A percentile compares a stretch with the other conserved stretches of the same genome.
Conservation (phyloP, 768 basidiomycete species). For the Phlebiopsis gigantea region DNA sequence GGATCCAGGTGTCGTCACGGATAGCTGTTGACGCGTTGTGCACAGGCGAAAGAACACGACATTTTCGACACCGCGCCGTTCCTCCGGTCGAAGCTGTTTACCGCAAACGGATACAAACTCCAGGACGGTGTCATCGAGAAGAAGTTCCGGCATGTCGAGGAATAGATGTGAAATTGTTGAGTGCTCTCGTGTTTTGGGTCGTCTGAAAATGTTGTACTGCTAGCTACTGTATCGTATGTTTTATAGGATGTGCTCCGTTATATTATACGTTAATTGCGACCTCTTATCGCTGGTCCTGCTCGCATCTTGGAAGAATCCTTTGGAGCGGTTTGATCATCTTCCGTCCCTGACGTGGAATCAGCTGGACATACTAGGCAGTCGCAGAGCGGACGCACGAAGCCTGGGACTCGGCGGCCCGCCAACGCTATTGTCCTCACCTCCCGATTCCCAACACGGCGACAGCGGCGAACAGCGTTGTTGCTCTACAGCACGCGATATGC, state of each 20-base stretch:
- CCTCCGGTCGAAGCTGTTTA: slow-evolving; percentile 78
- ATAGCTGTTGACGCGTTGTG: slow-evolving; percentile 1
- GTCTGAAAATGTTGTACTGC: background rate
- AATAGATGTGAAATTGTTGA: background rate
- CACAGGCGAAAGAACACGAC: slow-evolving; percentile 94
- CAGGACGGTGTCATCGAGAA: slow-evolving; percentile 58
- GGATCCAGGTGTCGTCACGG: background rate
- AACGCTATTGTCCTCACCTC: background rate
- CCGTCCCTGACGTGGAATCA: background rate
- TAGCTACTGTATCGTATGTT: background rate
- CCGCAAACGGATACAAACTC: slow-evolving; percentile 82
- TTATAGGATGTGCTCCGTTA: background rate
- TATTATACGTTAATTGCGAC: too few species aligned
- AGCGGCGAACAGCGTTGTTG: background rate
- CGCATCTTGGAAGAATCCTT: too few species aligned
- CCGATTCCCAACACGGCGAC: background rate
- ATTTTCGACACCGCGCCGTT: slow-evolving; percentile 89
- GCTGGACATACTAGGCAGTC: background rate
- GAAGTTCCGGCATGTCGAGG: slow-evolving; percentile 40
- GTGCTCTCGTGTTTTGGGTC: background rate
- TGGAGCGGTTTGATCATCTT: background rate
- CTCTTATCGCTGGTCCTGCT: too few species aligned
- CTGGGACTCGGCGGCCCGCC: background rate
- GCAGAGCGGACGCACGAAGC: background rate
- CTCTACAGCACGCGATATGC: background rate